phyloP scores from a whole-genome alignment of 192 early-diverging fungal species.

The Phlyctochytrium arcticum region DNA sequence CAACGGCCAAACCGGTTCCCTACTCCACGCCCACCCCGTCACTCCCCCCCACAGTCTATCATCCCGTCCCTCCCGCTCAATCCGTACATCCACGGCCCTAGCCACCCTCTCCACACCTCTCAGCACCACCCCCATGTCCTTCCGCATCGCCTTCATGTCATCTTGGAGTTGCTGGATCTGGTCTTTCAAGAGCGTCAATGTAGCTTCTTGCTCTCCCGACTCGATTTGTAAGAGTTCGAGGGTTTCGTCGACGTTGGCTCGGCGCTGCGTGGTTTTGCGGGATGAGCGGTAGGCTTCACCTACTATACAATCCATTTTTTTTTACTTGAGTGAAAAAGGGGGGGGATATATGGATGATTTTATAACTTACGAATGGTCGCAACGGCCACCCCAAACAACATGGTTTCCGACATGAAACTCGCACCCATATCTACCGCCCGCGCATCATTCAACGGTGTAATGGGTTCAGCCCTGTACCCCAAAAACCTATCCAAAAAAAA shows the following conservation, averaged over 20 bases:
- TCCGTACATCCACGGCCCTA: neutral
- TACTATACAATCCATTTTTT: neutral
- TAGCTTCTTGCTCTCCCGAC: neutral
- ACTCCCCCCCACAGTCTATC: neutral
- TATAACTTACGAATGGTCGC: constrained; percentile 18
- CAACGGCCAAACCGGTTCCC: too few relatives aligned
- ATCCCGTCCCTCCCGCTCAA: neutral
- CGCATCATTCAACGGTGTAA: constrained; percentile 46
- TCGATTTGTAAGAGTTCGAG: constrained; percentile 3
- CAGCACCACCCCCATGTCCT: neutral
- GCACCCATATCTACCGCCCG: constrained; percentile 46
- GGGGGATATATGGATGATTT: neutral
- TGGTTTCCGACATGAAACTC: constrained; percentile 35
- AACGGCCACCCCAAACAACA: constrained; percentile 40
- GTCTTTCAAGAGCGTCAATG: neutral
- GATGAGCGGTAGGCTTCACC: constrained; percentile 15
- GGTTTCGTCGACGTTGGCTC: neutral
- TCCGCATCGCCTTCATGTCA: neutral
- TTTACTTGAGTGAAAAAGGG: neutral
- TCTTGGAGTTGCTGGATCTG: neutral
- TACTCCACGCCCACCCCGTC: too few relatives aligned
- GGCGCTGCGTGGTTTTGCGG: constrained; percentile 1
- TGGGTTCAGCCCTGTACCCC: constrained; percentile 34
- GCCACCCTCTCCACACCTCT: neutral
- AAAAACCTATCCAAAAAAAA: constrained; percentile 23